Evolutionary conservation across 1,284 basidiomycete genomes (phyloP).

Genomic region (Sporisorium iseilematis-ciliati): DNA sequence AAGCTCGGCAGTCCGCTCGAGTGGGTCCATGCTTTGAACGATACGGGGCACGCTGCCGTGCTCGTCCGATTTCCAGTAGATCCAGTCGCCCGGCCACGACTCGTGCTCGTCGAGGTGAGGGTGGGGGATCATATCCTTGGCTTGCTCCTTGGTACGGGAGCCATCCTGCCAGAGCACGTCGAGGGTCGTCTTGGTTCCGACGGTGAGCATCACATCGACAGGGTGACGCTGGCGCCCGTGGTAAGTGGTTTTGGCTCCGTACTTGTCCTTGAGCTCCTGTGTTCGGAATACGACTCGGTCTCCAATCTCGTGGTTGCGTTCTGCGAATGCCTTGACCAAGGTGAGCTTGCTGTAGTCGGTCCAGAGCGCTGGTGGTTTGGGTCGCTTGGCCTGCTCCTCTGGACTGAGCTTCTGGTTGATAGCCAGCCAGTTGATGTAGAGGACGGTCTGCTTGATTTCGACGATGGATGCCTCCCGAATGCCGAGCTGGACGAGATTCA

Average conservation of each 20-base stretch:
- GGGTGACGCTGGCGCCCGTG: slow-evolving; percentile 41
- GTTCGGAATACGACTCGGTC: slow-evolving; percentile 67
- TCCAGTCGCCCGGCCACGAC: slow-evolving; percentile 81
- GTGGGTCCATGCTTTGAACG: slow-evolving; percentile 74
- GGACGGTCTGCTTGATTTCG: slow-evolving; percentile 80
- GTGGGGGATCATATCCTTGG: slow-evolving; percentile 82
- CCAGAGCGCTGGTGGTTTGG: slow-evolving; percentile 48
- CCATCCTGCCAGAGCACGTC: slow-evolving; percentile 92
- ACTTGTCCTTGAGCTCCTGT: slow-evolving; percentile 37
- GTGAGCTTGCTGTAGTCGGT: slow-evolving; percentile 47
- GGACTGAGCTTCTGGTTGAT: slow-evolving; percentile 78
- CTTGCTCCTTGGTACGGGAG: slow-evolving; percentile 74
- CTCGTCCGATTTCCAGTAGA: slow-evolving; percentile 85
- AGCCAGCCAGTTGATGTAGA: slow-evolving; percentile 88
- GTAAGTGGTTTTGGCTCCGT: slow-evolving; percentile 40
- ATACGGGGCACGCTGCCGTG: slow-evolving; percentile 76
- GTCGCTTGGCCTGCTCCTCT: slow-evolving; percentile 43
- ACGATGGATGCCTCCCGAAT: slow-evolving; percentile 71
- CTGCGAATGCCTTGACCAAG: slow-evolving; percentile 42
- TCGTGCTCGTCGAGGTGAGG: slow-evolving; percentile 72
- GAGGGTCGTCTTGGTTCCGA: slow-evolving; percentile 78
- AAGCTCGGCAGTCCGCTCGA: slow-evolving; percentile 65
- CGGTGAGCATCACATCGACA: slow-evolving; percentile 71
- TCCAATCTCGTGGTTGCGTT: slow-evolving; percentile 64
- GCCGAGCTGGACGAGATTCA: slow-evolving; percentile 70